Base-by-base conservation (phyloP, 441 rosid species). In the Erodium texanum region DNA sequence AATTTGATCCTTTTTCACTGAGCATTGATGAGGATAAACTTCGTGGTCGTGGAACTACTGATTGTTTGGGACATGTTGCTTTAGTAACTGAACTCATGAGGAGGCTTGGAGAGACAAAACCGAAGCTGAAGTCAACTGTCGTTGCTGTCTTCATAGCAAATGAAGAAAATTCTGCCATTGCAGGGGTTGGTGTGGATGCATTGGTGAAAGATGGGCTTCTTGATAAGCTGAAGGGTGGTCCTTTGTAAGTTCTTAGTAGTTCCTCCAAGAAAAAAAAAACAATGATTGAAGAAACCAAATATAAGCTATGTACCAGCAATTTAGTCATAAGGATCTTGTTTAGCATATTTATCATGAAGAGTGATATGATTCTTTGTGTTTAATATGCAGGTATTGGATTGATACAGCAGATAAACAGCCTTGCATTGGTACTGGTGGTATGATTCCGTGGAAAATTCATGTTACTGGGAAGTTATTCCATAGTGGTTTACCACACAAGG, bases 381-480 rank as follows among this genome's bases (percentile, higher is more conserved):
- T 50, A 14, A 20, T 16, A n/a, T 66, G 52, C 79, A 93, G 99
- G 65, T 93, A 45, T 81, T 93, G 99, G 99, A 91, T 91, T 74
- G 99, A 93, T 73, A 86, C 96, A 0, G 99, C 99, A 14, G 97
- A 93, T 80, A 93, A 93, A 74, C 99, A 93, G 78, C 99, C 97
- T 67, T 93, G 97, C 80, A 80, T 93, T 75, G 99, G 99, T 77
- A 91, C 97, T 6, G 99, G 99, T 45, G 99, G 99, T 75, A 84
- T 84, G 89, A 82, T 93, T 65, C 97, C 99, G 1, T 93, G 97
- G 99, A 91, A 83, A 79, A 88, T 93, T 78, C 90, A 85, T 64
- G 89, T 79, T 29, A 87, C 90, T 0, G 99, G 99, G 72, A 93
- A 89, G 81, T 93, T 93, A 68, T 91, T 93, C 78, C 97, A 91